A percentile compares a stretch with the other conserved stretches of the same genome.
Conservation (phyloP, 1,284 basidiomycete genomes). For the Phellopilus nigrolimitatus region DNA sequence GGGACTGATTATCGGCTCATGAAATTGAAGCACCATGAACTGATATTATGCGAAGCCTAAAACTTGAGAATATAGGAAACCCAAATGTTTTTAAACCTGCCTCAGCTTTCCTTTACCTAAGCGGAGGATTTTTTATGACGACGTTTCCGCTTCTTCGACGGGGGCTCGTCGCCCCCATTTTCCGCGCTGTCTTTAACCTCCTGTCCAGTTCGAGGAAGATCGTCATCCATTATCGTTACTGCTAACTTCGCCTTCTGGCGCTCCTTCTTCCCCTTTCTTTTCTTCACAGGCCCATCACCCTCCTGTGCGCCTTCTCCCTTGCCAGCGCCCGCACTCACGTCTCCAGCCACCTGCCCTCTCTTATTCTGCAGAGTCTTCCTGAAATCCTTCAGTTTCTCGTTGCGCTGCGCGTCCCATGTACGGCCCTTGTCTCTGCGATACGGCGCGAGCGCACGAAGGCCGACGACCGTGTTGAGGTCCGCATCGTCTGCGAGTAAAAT, state of each 20-base stretch:
- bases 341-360: slow-evolving; percentile 21
- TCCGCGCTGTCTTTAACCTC: neutral
- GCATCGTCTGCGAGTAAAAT: slow-evolving; percentile 91
- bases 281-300: slow-evolving; percentile 39
- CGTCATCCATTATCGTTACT: neutral
- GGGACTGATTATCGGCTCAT: too few species aligned
- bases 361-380: slow-evolving; percentile 47
- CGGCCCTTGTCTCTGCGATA: slow-evolving; percentile 58
- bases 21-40: too few species aligned
- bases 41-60: too few species aligned
- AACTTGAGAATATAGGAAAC: too few species aligned
- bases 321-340: slow-evolving; percentile 22
- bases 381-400: slow-evolving; percentile 71
- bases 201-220: neutral
- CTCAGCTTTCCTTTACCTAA: neutral
- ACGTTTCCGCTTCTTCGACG: slow-evolving; percentile 18
- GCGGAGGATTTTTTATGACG: slow-evolving; percentile 9
- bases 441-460: slow-evolving; percentile 87
- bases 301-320: slow-evolving; percentile 18
- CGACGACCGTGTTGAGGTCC: slow-evolving; percentile 89
- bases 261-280: slow-evolving; percentile 75
- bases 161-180: neutral
- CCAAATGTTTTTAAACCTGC: too few species aligned
- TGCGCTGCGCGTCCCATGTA: slow-evolving; percentile 62
- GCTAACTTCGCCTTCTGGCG: slow-evolving; percentile 46